Evolutionary conservation across 2,329 filamentous ascomycete genomes (phyloP), one percentile per base, ranked within the genome.

Genomic region (Lachnum nothofagi): DNA sequence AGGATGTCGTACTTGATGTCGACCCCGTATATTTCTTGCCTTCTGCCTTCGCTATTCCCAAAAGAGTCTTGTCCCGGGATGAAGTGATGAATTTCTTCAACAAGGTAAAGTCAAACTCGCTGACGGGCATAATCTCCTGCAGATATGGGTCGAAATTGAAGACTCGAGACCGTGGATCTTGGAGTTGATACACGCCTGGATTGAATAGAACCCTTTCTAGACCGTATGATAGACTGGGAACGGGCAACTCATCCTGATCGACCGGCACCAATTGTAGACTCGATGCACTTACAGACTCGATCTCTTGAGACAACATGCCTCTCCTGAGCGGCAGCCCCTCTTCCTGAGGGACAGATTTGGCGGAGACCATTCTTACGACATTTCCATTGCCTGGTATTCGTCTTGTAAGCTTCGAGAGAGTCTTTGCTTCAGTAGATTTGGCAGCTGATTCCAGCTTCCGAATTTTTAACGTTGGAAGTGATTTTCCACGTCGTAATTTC

Each of bases 91-190:
- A 98, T 54, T 83, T 77, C 65, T 87, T 88, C 46, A 98, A 69
- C 3, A 89, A 83, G 49, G 87, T 79, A 67, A 95, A 98, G 63
- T 98, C 88, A 63, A 98, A 98, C 63, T 98, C 88, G 2, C 80
- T 74, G 14, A 93, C 83, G 2, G 93, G 91, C 89, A 97, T 97
- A 60, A 98, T 94, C 44, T 82, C 83, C 52, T 90, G 82, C 17
- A 98, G 77, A 63, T 96, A 96, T 0, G 94, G 93, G 64, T 98
- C 91, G 61, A 98, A 98, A 66, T 98, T 98, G 76, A 83, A 98
- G 5, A 97, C 89, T 16, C 83, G 79, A 33, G 91, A 90, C 49
- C 88, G 80, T 20, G 85, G 83, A 65, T 98, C 93, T 68, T 95
- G 91, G 44, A 98, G 78, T 43, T 88, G 84, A 66, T 96, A 95